phyloP scores from a whole-genome alignment of 225 moss, liverwort and hornwort species.

The Physcomitrium patens region DNA sequence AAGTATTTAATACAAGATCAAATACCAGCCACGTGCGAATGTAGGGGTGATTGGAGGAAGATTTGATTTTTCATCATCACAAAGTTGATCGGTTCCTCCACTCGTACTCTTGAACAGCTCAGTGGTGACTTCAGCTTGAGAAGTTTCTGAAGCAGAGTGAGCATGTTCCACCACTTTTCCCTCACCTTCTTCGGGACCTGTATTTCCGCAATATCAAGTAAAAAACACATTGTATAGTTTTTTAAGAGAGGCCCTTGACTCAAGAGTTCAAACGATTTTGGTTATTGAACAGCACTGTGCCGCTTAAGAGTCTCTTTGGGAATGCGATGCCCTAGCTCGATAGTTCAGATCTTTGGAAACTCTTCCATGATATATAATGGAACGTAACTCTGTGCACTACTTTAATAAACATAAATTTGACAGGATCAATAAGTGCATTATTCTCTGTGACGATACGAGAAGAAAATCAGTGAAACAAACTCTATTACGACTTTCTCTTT shows the following conservation, averaged over 20 bases:
- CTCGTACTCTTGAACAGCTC: slow-evolving; percentile 58
- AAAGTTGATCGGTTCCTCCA: slow-evolving; percentile 48
- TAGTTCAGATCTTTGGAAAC: no score
- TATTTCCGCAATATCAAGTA: neutral
- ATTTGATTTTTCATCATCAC: slow-evolving; percentile 56
- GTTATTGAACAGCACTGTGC: no score
- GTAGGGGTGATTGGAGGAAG: slow-evolving; percentile 77
- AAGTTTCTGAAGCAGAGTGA: slow-evolving; percentile 45
- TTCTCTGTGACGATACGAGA: no score
- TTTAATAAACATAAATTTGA: no score
- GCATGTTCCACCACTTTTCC: slow-evolving; percentile 58
- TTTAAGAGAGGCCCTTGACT: neutral
- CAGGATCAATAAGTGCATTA: no score
- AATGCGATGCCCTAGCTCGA: no score
- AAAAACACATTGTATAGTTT: neutral
- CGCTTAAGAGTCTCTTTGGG: no score
- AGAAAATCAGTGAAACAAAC: no score
- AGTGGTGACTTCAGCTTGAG: slow-evolving; percentile 51
- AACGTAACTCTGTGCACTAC: no score
- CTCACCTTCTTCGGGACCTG: slow-evolving; percentile 66
- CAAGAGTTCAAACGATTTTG: no score
- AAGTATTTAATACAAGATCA: neutral
- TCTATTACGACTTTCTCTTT: no score
- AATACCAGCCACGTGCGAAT: slow-evolving; percentile 71
- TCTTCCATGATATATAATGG: no score